Base-by-base conservation (phyloP, 2,329 filamentous ascomycete species). In the Trichoderma arundinaceum region DNA sequence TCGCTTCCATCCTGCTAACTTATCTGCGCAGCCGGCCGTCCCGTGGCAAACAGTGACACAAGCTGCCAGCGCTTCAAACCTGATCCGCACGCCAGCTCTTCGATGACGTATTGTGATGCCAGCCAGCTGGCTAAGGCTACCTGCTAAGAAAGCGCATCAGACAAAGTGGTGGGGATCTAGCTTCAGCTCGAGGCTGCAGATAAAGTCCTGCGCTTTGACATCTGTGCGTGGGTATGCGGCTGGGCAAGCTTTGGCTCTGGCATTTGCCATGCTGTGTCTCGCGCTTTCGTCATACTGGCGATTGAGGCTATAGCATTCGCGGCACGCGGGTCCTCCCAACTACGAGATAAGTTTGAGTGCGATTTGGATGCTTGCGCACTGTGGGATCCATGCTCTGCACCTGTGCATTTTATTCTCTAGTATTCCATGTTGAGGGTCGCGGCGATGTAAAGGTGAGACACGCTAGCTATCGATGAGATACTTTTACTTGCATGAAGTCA, bases 101-200 rank as follows among this genome's bases (percentile, higher is more conserved):
- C 56, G 56, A 65, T 65, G 64, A 65, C 64, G 64, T 65, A 48
- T 19, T 19, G 48, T 65, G 64, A 60, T 60, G 56, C 48, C 41
- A 48, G 33, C 52, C 43, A 61, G 33, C 8, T 7, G 28, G 19
- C 12, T 8, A 22, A 15, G 48, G 39, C n/a, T 32, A 19, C 48
- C 48, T 41, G 57, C 54, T 65, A 54, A 32, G 17, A 49, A 15
- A 46, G 59, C 58, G 22, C 48, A 52, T 62, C 48, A 53, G 39
- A 13, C 49, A 19, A 46, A 28, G 22, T 63, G 60, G 60, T 63
- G 60, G 49, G 39, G 48, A 63, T 46, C 49, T 63, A 13, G 48
- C 17, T 28, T 63, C 60, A 46, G 39, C 49, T 54, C 49, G 39
- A 46, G 22, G 39, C 41, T 39, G 39, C 57, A 32, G 57, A 51